Conservation (phyloP, 2,329 filamentous ascomycete genomes). For the Alternaria gansuensis region DNA sequence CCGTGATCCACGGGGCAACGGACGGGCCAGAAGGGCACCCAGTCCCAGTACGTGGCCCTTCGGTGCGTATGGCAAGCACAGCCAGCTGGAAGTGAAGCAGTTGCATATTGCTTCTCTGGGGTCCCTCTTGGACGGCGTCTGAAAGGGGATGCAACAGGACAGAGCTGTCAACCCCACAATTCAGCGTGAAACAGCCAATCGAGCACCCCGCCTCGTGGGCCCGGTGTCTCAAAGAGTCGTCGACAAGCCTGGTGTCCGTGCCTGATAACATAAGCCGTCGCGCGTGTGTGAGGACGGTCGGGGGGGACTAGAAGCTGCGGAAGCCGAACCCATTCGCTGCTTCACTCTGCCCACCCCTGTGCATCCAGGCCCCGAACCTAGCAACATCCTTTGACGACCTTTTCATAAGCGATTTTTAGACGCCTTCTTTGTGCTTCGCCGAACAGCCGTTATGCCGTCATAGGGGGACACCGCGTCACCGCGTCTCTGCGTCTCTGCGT, state of each 20-base stretch:
- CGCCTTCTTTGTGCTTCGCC: constrained; percentile 34
- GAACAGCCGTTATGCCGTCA: constrained; percentile 25
- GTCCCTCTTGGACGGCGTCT: constrained; percentile 41
- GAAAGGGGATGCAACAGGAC: constrained; percentile 42
- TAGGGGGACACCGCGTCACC: constrained; percentile 29
- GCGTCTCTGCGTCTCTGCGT: constrained; percentile 21
- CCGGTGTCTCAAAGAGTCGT: constrained; percentile 44
- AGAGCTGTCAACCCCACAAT: constrained; percentile 32
- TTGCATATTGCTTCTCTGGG: constrained; percentile 35
- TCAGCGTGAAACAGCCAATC: constrained; percentile 40
- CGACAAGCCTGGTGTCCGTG: constrained; percentile 32
- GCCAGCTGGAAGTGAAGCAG: constrained; percentile 47
- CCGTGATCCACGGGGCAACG: constrained; percentile 42
- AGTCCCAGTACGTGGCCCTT: constrained; percentile 47
- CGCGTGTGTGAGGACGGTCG: constrained; percentile 27
- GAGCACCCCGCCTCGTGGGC: constrained; percentile 39
- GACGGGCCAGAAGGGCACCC: constrained; percentile 45
- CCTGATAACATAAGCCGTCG: constrained; percentile 37
- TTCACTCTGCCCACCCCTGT: constrained; percentile 37
- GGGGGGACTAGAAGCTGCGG: constrained; percentile 24
- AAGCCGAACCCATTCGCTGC: constrained; percentile 30
- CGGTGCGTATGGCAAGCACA: constrained; percentile 37
- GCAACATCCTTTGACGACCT: constrained; percentile 32
- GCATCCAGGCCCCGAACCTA: constrained; percentile 24
- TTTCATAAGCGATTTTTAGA: constrained; percentile 29